Evolutionary conservation across 768 basidiomycete species (phyloP).

Genomic region (Suillus alpinus): DNA sequence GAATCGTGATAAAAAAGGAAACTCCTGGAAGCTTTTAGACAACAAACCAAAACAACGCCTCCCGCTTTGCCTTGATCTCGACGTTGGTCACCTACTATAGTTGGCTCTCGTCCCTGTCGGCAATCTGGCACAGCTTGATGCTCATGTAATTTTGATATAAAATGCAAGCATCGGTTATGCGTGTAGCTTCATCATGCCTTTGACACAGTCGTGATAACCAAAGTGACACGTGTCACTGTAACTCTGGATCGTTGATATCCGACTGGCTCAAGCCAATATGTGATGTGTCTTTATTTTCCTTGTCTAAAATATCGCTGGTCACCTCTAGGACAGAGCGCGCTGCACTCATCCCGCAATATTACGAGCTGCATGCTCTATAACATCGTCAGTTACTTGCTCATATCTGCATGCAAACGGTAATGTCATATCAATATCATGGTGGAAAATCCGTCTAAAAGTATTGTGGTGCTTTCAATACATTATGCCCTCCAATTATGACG

Average conservation of each 20-base stretch:
- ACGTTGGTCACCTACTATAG: no score
- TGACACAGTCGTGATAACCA: neutral
- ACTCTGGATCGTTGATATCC: neutral
- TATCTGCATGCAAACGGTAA: neutral
- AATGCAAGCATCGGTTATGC: neutral
- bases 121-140: no score
- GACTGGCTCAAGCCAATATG: neutral
- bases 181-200: neutral
- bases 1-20: neutral
- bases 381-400: neutral
- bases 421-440: neutral
- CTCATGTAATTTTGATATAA: no score
- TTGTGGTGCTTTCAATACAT: neutral
- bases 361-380: neutral
- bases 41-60: conserved; percentile 18
- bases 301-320: neutral
- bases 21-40: conserved; percentile 10
- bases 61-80: neutral
- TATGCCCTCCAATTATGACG: neutral
- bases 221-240: neutral
- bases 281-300: neutral
- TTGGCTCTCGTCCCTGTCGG: no score
- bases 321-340: neutral
- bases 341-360: neutral
- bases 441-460: neutral